A percentile compares a stretch with the other conserved stretches of the same genome.
phyloP scores from a whole-genome alignment of 495 filamentous ascomycete genomes.

The Penicillium bialowiezense region DNA sequence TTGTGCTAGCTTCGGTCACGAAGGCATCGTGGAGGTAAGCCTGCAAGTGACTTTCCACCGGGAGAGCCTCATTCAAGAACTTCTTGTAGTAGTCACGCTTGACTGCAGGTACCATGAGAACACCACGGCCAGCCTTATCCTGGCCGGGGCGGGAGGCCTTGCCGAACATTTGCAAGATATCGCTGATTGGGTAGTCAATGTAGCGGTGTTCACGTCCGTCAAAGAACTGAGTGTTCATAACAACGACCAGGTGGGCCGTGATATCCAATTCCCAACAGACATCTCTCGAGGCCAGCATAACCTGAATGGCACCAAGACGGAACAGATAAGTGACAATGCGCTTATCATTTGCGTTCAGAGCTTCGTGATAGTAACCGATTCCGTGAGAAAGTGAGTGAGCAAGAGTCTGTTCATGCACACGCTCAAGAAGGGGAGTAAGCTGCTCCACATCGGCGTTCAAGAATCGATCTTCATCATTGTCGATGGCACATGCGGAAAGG shows the following conservation, averaged over 20 bases:
- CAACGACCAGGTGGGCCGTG: constrained; percentile 84
- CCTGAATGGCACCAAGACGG: constrained; percentile 86
- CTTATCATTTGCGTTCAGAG: constrained; percentile 82
- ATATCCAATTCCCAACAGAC: constrained; percentile 93
- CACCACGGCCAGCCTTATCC: constrained; percentile 81
- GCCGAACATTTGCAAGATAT: constrained; percentile 99
- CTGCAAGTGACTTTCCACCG: constrained; percentile 92
- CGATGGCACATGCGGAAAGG: constrained; percentile 75
- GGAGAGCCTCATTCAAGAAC: constrained; percentile 94
- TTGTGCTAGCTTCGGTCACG: constrained; percentile 92
- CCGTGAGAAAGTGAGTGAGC: constrained; percentile 92
- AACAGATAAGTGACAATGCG: constrained; percentile 90
- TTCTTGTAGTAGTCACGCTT: constrained; percentile 98
- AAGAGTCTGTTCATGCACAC: constrained; percentile 79
- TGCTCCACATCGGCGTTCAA: constrained; percentile 76
- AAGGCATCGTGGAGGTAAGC: constrained; percentile 92
- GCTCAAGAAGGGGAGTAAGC: constrained; percentile 74
- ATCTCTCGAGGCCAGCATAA: constrained; percentile 89
- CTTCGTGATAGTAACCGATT: constrained; percentile 97
- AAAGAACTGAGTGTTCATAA: constrained; percentile 99
- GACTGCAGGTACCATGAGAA: constrained; percentile 90
- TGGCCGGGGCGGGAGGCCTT: constrained; percentile 75
- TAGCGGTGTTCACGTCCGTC: constrained; percentile 97
- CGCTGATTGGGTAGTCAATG: constrained; percentile 92
- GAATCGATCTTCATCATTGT: constrained; percentile 93